Evolutionary conservation across 805 yeast genomes (phyloP).

Genomic region (Starmerella gropengiesseri): DNA sequence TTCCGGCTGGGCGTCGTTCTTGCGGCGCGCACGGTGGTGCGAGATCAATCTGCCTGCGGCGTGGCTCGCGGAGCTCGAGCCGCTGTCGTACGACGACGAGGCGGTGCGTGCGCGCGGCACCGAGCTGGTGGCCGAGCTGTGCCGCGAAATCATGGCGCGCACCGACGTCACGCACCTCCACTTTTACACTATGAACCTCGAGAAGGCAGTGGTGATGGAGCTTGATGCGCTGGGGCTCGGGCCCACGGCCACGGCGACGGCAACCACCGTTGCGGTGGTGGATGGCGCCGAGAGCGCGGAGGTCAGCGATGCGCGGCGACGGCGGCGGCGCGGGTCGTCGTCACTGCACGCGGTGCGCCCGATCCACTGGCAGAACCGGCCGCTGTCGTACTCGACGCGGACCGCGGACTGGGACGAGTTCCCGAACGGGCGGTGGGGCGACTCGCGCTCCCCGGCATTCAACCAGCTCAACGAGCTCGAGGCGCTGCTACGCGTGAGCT

Average conservation of each 20-base stretch:
- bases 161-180: slow-evolving; percentile 77
- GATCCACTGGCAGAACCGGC: slow-evolving; percentile 91
- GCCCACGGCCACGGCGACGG: slow-evolving; percentile 18
- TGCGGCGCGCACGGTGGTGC: slow-evolving; percentile 93
- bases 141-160: slow-evolving; percentile 49
- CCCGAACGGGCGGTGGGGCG: slow-evolving; percentile 99
- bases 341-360: slow-evolving; percentile 51
- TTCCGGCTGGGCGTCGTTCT: slow-evolving; percentile 82
- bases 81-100: slow-evolving; percentile 82
- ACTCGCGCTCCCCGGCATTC: slow-evolving; percentile 92
- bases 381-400: slow-evolving; percentile 76
- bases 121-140: slow-evolving; percentile 72
- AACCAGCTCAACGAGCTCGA: slow-evolving; percentile 81
- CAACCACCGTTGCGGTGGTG: too few species aligned
- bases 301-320: slow-evolving; percentile 70
- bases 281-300: slow-evolving; percentile 85
- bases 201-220: slow-evolving; percentile 79
- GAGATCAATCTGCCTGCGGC: slow-evolving; percentile 67
- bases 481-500: slow-evolving; percentile 62
- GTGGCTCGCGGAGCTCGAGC: slow-evolving; percentile 59
- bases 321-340: slow-evolving; percentile 25
- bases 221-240: slow-evolving; percentile 57
- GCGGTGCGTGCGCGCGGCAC: slow-evolving; percentile 80
- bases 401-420: slow-evolving; percentile 96
- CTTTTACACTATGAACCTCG: slow-evolving; percentile 95